Conservation (phyloP, 2,329 filamentous ascomycete genomes). For the Neofusicoccum ribis region DNA sequence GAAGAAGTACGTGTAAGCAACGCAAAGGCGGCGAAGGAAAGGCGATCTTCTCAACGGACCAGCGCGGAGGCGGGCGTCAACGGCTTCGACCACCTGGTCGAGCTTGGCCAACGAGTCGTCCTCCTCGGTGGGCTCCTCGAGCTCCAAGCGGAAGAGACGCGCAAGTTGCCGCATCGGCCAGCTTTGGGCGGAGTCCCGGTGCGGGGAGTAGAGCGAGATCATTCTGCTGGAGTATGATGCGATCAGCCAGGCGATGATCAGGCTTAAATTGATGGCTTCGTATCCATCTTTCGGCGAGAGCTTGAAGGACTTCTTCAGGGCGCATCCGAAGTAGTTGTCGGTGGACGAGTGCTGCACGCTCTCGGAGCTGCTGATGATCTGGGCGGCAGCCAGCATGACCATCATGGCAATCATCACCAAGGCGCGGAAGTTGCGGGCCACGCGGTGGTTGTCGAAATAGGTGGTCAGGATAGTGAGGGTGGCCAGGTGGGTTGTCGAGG, state of each 20-base stretch:
- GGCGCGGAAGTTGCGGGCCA: constrained; percentile 2
- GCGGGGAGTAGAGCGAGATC: neutral
- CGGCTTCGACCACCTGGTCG: neutral
- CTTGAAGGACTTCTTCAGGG: constrained; percentile 1
- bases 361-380: constrained; percentile 7
- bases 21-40: neutral
- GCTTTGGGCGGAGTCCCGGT: neutral
- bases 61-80: neutral
- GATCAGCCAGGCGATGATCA: constrained; percentile 4
- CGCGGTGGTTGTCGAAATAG: constrained; percentile 22
- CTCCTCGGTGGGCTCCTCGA: neutral
- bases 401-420: constrained; percentile 7
- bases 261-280: neutral
- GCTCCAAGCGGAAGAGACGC: neutral
- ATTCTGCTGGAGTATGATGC: neutral
- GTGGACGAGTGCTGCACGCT: constrained; percentile 1
- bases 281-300: neutral
- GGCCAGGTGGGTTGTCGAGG: constrained; percentile 27
- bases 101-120: neutral
- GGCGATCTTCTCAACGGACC: neutral
- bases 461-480: constrained; percentile 24
- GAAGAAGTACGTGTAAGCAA: neutral
- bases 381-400: constrained; percentile 11
- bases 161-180: neutral
- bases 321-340: neutral